Evolutionary conservation across 2,329 filamentous ascomycete genomes (phyloP).

Genomic region (Cytospora chrysosperma): DNA sequence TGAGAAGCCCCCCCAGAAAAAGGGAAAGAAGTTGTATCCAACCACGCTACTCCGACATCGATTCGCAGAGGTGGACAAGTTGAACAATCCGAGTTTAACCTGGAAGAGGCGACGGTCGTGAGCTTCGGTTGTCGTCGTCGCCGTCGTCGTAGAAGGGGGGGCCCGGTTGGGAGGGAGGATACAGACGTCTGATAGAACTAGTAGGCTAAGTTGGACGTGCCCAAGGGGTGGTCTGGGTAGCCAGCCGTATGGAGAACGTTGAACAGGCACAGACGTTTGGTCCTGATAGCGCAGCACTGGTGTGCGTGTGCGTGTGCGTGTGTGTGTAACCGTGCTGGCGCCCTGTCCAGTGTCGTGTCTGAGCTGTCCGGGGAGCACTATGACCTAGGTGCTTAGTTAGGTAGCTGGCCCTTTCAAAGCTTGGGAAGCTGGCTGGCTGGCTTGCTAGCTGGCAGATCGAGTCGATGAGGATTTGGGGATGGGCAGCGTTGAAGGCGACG

Average conservation of each 20-base stretch:
- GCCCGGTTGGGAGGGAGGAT: neutral
- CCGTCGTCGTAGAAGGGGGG: neutral
- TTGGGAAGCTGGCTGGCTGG: neutral
- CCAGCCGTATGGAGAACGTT: slow-evolving; percentile 10
- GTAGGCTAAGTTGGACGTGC: slow-evolving; percentile 7
- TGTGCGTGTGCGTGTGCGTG: neutral
- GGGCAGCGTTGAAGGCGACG: neutral
- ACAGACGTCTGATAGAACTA: neutral
- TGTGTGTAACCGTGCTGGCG: neutral
- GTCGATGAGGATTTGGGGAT: neutral
- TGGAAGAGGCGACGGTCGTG: neutral
- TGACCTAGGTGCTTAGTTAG: too few species aligned
- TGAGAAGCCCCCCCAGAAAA: slow-evolving; percentile 2
- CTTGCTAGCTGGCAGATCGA: slow-evolving; percentile 3
- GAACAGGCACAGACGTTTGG: slow-evolving; percentile 18
- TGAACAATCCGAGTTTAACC: neutral
- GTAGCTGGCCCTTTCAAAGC: neutral
- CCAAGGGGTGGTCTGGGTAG: neutral
- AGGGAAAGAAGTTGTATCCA: slow-evolving; percentile 7
- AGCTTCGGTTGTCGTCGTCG: neutral
- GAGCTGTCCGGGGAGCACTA: neutral
- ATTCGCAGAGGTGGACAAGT: neutral
- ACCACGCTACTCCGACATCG: slow-evolving; percentile 3
- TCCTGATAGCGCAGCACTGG: slow-evolving; percentile 11
- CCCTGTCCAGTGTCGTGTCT: neutral